Evolutionary conservation across 2,329 filamentous ascomycete genomes (phyloP).

Genomic region (Furcasterigmium furcatum): DNA sequence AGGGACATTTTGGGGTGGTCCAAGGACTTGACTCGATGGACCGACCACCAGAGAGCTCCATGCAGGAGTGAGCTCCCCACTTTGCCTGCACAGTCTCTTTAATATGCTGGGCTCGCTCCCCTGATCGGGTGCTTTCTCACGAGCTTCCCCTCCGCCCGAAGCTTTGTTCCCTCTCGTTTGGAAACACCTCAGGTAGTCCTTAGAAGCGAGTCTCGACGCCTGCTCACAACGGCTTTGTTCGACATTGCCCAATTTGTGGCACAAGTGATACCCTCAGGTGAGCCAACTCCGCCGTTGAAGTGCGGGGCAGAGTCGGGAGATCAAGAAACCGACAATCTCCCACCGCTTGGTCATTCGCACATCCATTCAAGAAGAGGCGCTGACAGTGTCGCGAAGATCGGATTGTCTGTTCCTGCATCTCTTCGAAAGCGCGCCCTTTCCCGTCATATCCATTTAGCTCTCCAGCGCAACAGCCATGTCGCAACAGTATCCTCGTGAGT

Average conservation of each 20-base stretch:
- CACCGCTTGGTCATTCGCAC: no score
- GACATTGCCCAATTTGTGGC: neutral
- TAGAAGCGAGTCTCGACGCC: neutral
- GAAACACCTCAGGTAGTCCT: neutral
- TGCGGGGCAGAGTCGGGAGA: neutral
- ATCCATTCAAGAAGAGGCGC: no score
- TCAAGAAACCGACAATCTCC: neutral
- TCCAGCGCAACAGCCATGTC: neutral
- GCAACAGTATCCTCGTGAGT: constrained; percentile 1
- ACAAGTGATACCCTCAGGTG: neutral
- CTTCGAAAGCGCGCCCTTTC: neutral
- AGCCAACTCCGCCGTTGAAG: neutral
- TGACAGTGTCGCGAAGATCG: no score
- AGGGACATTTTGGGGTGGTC: neutral
- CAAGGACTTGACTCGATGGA: no score
- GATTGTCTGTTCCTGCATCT: no score
- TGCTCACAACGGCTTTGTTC: neutral
- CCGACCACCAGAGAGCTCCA: neutral
- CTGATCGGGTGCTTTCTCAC: neutral
- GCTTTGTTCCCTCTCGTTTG: no score
- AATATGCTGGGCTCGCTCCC: neutral
- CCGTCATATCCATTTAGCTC: neutral
- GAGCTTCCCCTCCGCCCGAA: neutral
- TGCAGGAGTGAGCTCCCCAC: neutral
- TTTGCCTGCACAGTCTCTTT: neutral